A percentile compares a stretch with the other conserved stretches of the same genome.
Conservation (phyloP, 805 yeast species). For the Wickerhamiella australiensis region DNA sequence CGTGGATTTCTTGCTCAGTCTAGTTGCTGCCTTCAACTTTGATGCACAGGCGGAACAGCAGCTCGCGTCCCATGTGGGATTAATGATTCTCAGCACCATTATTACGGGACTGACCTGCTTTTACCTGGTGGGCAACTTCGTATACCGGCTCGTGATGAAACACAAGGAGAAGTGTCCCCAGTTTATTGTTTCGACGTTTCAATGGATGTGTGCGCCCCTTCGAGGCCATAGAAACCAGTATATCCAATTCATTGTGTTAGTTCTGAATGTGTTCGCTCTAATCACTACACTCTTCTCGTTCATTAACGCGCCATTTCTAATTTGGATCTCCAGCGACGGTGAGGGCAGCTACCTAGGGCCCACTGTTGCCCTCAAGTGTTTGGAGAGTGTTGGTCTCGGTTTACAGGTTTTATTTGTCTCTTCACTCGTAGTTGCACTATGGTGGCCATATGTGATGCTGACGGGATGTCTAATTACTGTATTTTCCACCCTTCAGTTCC, state of each 20-base stretch:
- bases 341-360: not conserved
- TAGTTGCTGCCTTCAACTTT: not conserved
- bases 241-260: not conserved
- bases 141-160: not conserved
- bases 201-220: not conserved
- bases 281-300: conserved; percentile 8
- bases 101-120: not conserved
- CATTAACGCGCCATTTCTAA: not conserved
- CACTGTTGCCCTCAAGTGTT: not conserved
- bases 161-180: not conserved
- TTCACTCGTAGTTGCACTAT: conserved; percentile 11
- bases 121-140: not conserved
- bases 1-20: not conserved
- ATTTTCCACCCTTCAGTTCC: conserved; percentile 19
- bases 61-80: not conserved
- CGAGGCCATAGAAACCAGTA: not conserved
- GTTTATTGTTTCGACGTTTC: not conserved
- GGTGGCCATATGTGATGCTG: conserved; percentile 19
- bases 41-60: not conserved
- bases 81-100: not conserved
- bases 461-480: conserved; percentile 21
- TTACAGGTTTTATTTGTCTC: conserved; percentile 10
- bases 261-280: conserved; percentile 9
- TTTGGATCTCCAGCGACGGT: not conserved
- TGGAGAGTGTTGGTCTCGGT: conserved; percentile 3